Base-by-base conservation (phyloP, 192 early-diverging fungal species). In the Dissophora ornata region DNA sequence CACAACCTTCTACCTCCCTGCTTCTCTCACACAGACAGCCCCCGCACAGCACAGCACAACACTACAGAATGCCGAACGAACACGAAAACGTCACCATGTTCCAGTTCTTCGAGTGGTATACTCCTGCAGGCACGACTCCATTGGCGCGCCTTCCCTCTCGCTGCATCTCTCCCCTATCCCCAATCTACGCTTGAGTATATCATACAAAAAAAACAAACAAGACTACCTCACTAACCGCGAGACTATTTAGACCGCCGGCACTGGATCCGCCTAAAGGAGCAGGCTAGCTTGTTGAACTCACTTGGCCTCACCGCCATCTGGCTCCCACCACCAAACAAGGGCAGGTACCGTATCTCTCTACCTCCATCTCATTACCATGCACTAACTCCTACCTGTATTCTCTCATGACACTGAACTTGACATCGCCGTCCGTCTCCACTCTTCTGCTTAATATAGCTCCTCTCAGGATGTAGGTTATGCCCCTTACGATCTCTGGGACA, bases 251-350 rank as follows among this genome's bases (percentile, higher is more conserved):
- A 71, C 26, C 52, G 63, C 25, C 13, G 51, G 60, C 69, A 71
- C 25, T 71, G 69, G 69, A 57, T 63, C 36, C 69, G 69, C 45
- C 69, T 81, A 42, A 69, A 62, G 63, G 82, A 79, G 49, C 80
- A 79, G 18, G 83, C 79, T 12, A 28, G 36, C n/a, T 53, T 81
- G 3, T 58, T 84, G n/a, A 68, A 47, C 42, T 48, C 67, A 10
- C 44, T 81, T 24, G 83, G 83, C 21, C 69, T 84, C 41, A 73
- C 81, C 22, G 75, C 79, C n/a, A 53, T 84, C 13, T 84, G 83
- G 83, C 41, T 84, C 19, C 83, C 83, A 24, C 83, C 83, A 10
- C 80, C 83, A 0, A 82, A 73, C 24, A 84, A 84, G 56, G 83
- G 81, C 9, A 62, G 53, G 65, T 67, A 67, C 9, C 18, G 36